These are phyloP conservation scores for Cladosporium colombiae DNA, from an alignment of 2,329 filamentous ascomycete species.

Conservation along the genomic window DNA sequence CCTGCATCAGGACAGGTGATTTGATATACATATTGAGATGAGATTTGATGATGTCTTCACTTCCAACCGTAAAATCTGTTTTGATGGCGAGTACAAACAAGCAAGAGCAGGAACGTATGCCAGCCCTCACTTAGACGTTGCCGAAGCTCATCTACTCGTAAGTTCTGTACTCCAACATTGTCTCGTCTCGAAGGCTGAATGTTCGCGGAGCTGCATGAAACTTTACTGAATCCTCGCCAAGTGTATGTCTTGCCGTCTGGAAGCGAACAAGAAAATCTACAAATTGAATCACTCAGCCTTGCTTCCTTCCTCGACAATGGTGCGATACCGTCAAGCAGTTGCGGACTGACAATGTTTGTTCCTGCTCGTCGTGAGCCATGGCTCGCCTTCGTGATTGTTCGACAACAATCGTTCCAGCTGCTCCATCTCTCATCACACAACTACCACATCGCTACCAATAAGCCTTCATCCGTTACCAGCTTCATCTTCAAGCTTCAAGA, in stretches of 20 bases:
- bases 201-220: too few species aligned
- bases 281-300: not conserved
- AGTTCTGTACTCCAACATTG: not conserved
- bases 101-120: not conserved
- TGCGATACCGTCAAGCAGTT: not conserved
- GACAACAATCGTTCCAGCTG: not conserved
- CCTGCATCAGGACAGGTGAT: not conserved
- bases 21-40: not conserved
- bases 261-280: not conserved
- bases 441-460: not conserved
- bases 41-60: not conserved
- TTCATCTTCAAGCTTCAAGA: not conserved
- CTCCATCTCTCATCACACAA: not conserved
- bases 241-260: not conserved
- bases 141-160: not conserved
- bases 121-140: not conserved
- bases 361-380: not conserved
- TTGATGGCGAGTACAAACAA: not conserved
- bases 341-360: not conserved
- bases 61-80: not conserved
- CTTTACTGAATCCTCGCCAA: not conserved
- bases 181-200: not conserved
- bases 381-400: not conserved
- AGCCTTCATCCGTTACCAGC: not conserved
- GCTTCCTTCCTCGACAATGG: not conserved